Evolutionary conservation across 78 protist species (phyloP).

Genomic region (Pigoraptor vietnamica): DNA sequence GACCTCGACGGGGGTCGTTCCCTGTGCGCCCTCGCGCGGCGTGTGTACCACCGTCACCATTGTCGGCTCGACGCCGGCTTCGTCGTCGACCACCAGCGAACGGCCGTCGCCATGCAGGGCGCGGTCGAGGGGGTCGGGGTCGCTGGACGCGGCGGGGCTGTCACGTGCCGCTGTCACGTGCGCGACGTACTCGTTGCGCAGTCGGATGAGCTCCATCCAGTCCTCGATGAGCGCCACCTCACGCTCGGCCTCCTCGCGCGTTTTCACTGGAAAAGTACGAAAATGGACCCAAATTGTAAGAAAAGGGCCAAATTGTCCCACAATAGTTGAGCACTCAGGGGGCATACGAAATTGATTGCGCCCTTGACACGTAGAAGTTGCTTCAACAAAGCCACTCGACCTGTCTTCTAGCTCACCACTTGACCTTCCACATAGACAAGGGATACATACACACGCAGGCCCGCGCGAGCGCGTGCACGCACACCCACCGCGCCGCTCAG

Average conservation of each 20-base stretch:
- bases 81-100: neutral
- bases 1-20: too few relatives aligned
- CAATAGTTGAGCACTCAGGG: too few relatives aligned
- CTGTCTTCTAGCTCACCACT: too few relatives aligned
- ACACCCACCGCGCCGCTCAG: neutral
- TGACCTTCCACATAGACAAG: too few relatives aligned
- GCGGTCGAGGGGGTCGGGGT: neutral
- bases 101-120: neutral
- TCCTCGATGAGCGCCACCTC: neutral
- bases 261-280: neutral
- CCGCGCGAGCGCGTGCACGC: neutral
- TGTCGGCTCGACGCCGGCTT: neutral
- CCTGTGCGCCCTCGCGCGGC: neutral
- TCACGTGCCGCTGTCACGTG: neutral
- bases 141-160: neutral
- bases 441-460: neutral
- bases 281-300: too few relatives aligned
- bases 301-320: too few relatives aligned
- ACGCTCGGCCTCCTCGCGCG: neutral
- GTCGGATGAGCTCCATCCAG: neutral
- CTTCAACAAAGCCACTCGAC: too few relatives aligned
- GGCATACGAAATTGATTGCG: too few relatives aligned
- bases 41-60: neutral
- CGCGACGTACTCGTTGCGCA: neutral
- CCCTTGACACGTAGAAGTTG: too few relatives aligned